Conservation (phyloP, 345 rosid genomes). For the Bruguiera gymnorhiza region DNA sequence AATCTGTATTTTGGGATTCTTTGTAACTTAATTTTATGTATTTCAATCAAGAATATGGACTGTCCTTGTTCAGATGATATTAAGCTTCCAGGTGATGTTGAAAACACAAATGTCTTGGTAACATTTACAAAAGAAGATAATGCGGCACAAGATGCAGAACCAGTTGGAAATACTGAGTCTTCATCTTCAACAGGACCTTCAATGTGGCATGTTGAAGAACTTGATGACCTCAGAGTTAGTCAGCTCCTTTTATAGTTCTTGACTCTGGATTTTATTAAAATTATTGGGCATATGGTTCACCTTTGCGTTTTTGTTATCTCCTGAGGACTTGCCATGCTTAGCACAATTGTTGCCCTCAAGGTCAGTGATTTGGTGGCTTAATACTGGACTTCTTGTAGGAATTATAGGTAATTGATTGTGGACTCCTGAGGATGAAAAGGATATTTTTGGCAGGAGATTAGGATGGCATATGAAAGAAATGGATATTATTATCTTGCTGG, state of each 20-base stretch:
- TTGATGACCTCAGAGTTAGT: conserved; percentile 71
- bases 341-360: neutral
- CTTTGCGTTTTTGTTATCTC: too few species aligned
- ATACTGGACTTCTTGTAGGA: neutral
- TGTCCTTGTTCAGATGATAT: conserved; percentile 36
- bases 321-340: too few species aligned
- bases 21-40: conserved; percentile 1
- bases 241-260: conserved; percentile 13
- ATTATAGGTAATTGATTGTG: neutral
- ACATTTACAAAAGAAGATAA: conserved; percentile 28
- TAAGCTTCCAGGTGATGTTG: conserved; percentile 31
- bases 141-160: conserved; percentile 30
- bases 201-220: conserved; percentile 57
- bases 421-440: neutral
- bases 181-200: conserved; percentile 36
- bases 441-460: neutral
- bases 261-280: conserved; percentile 3
- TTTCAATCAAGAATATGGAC: conserved; percentile 47
- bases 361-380: neutral
- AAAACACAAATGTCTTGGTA: conserved; percentile 34
- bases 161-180: conserved; percentile 27
- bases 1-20: conserved; percentile 3
- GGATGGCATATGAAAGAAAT: neutral
- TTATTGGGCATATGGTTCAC: too few species aligned
- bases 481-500: neutral